Conservation (phyloP, 495 filamentous ascomycete genomes). For the Niebla homalea region DNA sequence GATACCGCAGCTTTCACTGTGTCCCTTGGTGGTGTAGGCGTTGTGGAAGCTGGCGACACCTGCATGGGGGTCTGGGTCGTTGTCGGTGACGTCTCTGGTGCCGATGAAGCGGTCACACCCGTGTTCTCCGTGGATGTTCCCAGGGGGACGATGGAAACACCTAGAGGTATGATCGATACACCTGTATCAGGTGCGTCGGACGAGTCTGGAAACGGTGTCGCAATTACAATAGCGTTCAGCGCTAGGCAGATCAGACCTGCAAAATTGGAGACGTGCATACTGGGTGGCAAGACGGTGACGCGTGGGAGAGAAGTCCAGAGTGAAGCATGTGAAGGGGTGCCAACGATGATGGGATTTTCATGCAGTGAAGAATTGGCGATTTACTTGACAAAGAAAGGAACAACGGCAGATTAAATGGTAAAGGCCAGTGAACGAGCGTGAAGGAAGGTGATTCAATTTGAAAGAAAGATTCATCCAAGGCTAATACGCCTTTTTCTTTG, state of each 20-base stretch:
- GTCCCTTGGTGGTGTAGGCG: constrained; percentile 79
- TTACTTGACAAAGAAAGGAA: too few species aligned
- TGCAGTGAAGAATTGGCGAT: too few species aligned
- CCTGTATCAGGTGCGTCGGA: not conserved
- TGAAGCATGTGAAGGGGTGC: too few species aligned
- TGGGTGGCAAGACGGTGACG: constrained; percentile 3
- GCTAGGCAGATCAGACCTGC: constrained; percentile 23
- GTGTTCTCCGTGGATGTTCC: constrained; percentile 79
- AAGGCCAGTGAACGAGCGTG: too few species aligned
- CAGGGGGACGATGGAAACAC: constrained; percentile 6
- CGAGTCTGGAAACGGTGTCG: constrained; percentile 44
- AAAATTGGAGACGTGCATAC: constrained; percentile 40
- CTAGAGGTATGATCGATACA: not conserved
- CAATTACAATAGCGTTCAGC: constrained; percentile 41
- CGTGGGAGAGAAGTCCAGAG: too few species aligned
- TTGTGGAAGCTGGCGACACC: constrained; percentile 78
- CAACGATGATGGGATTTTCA: too few species aligned
- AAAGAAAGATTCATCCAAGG: too few species aligned
- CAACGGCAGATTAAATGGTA: too few species aligned
- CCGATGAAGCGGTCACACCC: constrained; percentile 50
- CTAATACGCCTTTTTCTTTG: too few species aligned
- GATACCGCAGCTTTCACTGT: constrained; percentile 14
- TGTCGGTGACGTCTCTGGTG: constrained; percentile 46
- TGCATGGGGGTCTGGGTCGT: constrained; percentile 91
- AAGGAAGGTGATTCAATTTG: too few species aligned